A percentile compares a stretch with the other conserved stretches of the same genome.
Conservation (phyloP, 1,284 basidiomycete genomes). For the Cutaneotrichosporon sp. region DNA sequence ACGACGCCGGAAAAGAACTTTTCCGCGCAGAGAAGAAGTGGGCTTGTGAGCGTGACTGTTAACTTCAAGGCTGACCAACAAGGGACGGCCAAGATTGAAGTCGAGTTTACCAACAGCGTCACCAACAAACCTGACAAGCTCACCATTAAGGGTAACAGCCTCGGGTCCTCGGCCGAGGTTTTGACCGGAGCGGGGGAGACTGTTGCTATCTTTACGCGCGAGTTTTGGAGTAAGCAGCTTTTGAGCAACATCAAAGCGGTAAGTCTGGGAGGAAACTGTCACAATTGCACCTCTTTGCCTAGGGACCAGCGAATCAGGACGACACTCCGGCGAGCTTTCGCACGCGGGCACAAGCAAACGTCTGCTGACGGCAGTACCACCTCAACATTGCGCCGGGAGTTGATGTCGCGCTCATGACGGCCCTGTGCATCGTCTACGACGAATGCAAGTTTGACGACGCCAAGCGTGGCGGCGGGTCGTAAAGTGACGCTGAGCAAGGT, state of each 20-base stretch:
- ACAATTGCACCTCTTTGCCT: too few relatives aligned
- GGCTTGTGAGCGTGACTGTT: constrained; percentile 6
- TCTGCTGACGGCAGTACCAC: constrained; percentile 4
- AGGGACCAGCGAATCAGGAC: too few relatives aligned
- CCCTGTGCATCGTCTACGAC: constrained; percentile 4
- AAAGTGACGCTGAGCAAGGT: too few relatives aligned
- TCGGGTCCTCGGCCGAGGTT: not conserved
- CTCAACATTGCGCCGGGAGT: constrained; percentile 6
- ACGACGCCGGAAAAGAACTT: not conserved
- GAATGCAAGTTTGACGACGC: constrained; percentile 3
- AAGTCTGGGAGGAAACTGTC: too few relatives aligned
- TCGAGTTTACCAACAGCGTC: not conserved
- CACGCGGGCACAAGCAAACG: too few relatives aligned
- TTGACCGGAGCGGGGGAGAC: not conserved
- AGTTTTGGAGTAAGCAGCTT: constrained; percentile 1
- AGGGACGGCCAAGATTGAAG: constrained; percentile 4
- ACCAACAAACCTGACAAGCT: not conserved
- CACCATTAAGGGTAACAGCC: not conserved
- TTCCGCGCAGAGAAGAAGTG: constrained; percentile 2
- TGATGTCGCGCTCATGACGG: constrained; percentile 4
- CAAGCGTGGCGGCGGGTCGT: not conserved
- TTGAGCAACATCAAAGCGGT: constrained; percentile 4
- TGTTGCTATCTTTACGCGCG: constrained; percentile 5
- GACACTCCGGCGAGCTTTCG: too few relatives aligned
- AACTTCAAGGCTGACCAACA: too few relatives aligned